These are phyloP conservation scores for Cyberlindnera americana DNA, from an alignment of 805 yeast species.

Conservation along the genomic window DNA sequence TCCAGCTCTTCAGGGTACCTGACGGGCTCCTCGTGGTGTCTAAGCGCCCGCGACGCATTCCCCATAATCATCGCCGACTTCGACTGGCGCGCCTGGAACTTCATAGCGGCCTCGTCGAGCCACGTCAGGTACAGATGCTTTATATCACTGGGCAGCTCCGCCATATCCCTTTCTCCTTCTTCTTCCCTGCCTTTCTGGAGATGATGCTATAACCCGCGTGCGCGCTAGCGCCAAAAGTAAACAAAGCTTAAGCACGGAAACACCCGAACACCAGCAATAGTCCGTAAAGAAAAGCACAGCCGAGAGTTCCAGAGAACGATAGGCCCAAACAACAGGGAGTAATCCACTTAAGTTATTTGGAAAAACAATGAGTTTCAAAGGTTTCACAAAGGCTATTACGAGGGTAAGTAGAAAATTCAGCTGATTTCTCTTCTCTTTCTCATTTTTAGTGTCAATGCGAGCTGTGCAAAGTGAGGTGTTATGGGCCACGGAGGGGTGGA, in stretches of 20 bases:
- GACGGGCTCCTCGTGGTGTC: constrained; percentile 41
- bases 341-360: too few relatives aligned
- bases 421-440: too few relatives aligned
- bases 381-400: constrained; percentile 72
- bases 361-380: constrained; percentile 77
- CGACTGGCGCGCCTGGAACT: constrained; percentile 45
- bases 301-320: too few relatives aligned
- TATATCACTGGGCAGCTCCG: constrained; percentile 40
- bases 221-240: too few relatives aligned
- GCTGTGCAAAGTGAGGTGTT: neutral
- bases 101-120: constrained; percentile 51
- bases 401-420: constrained; percentile 43
- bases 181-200: too few relatives aligned
- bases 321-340: too few relatives aligned
- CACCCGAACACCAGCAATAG: too few relatives aligned
- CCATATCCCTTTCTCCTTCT: neutral
- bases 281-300: too few relatives aligned
- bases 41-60: constrained; percentile 53
- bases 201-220: too few relatives aligned
- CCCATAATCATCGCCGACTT: constrained; percentile 50
- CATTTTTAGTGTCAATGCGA: too few relatives aligned
- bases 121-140: constrained; percentile 52
- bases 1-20: constrained; percentile 46
- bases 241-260: too few relatives aligned
- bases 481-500: constrained; percentile 1